These are phyloP conservation scores for Tranzscheliella williamsii DNA, from an alignment of 1,284 basidiomycete genomes.

Conservation along the genomic window DNA sequence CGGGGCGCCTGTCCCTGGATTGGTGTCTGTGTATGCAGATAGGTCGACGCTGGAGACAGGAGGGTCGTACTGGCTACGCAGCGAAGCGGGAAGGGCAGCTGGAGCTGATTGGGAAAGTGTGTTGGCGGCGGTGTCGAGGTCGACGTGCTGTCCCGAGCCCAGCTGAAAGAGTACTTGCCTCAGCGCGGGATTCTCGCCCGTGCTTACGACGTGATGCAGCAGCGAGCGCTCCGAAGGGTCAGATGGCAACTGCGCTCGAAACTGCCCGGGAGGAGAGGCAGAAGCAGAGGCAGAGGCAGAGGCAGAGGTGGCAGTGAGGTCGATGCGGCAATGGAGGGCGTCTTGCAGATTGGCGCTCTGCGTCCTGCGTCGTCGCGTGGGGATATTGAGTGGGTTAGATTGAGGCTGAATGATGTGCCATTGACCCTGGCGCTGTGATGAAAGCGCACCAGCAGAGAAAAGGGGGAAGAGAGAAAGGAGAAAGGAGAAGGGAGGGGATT, in stretches of 20 bases:
- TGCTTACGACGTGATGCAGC: conserved; percentile 24
- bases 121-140: conserved; percentile 14
- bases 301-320: conserved; percentile 11
- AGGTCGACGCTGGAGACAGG: no score
- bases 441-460: conserved; percentile 34
- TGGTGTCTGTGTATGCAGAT: no score
- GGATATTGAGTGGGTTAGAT: conserved; percentile 37
- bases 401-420: conserved; percentile 29
- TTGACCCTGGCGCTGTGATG: conserved; percentile 19
- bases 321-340: conserved; percentile 43
- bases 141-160: conserved; percentile 22
- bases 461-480: no score
- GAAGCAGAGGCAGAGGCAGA: background rate
- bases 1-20: no score
- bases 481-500: no score
- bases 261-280: background rate
- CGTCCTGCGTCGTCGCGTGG: conserved; percentile 37
- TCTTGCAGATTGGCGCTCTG: conserved; percentile 44
- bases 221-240: conserved; percentile 2
- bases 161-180: conserved; percentile 40
- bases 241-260: conserved; percentile 5
- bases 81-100: background rate
- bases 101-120: conserved; percentile 6
- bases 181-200: conserved; percentile 30
- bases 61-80: background rate